Evolutionary conservation across 1,284 basidiomycete genomes (phyloP).

Genomic region (Wallemia mellicola): DNA sequence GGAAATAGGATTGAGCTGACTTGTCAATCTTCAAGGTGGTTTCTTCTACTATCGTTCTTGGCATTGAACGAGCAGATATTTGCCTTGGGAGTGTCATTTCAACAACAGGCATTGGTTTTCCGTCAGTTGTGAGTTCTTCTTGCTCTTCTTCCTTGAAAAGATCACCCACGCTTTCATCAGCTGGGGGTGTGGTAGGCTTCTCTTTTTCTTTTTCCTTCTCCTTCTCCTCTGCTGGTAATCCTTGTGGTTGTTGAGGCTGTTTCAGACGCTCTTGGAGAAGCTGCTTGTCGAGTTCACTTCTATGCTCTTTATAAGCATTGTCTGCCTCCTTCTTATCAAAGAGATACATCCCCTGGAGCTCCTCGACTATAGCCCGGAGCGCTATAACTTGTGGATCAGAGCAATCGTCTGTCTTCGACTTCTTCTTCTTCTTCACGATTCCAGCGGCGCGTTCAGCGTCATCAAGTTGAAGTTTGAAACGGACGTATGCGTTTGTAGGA

Average conservation of each 20-base stretch:
- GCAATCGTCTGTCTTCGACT: constrained; percentile 12
- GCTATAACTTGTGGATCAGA: constrained; percentile 18
- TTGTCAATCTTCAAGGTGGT: constrained; percentile 29
- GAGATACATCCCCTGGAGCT: constrained; percentile 35
- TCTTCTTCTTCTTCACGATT: constrained; percentile 12
- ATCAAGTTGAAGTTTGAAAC: constrained; percentile 21
- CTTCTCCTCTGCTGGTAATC: not conserved
- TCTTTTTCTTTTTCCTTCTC: not conserved
- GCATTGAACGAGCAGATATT: constrained; percentile 35
- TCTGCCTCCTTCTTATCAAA: constrained; percentile 36
- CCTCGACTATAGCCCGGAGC: constrained; percentile 26
- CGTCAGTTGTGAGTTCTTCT: not conserved
- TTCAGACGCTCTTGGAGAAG: constrained; percentile 27
- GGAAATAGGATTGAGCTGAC: constrained; percentile 42
- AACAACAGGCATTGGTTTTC: not conserved
- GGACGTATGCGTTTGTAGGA: constrained; percentile 19
- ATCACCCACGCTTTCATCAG: not conserved
- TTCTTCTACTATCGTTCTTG: constrained; percentile 36
- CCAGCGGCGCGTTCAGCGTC: constrained; percentile 6
- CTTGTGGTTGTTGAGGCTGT: constrained; percentile 9
- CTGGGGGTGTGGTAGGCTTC: not conserved
- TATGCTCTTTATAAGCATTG: constrained; percentile 25
- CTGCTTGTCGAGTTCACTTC: constrained; percentile 18
- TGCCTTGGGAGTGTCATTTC: constrained; percentile 26
- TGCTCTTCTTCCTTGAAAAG: not conserved